Evolutionary conservation across 1,284 basidiomycete species (phyloP), one percentile per base, ranked within the genome.

Genomic region (Lentinula novae-zelandiae): DNA sequence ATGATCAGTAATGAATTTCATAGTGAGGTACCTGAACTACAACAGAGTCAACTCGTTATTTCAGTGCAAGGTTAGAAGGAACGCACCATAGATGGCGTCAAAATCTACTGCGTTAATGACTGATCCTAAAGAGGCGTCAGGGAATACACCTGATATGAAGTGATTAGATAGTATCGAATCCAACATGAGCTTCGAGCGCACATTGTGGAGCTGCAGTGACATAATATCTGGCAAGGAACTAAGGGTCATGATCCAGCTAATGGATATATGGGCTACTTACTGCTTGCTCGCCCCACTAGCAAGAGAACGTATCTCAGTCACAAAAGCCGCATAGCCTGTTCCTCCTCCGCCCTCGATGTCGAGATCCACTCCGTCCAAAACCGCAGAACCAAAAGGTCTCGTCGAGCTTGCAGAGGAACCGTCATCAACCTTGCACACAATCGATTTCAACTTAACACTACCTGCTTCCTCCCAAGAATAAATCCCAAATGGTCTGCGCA

Each of bases 361-460:
- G 44, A 88, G 76, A 68, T 88, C 85, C 56, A 89, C 78, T 15
- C 86, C 86, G 67, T 87, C 85, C 5, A 88, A 75, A 61, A 87
- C 77, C 7, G 85, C 86, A 65, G 67, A 75, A 36, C 85, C 86
- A 66, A 88, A 87, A 0, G 85, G 85, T 44, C 85, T 77, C 17
- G 81, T 85, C 22, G 79, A 76, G 15, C 54, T 81, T 84, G 31
- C 71, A 77, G 12, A 84, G 2, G 9, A 17, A 48, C n/a, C 12
- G 39, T 31, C 5, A 27, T 12, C 75, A 78, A 60, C 67, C 67
- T 10, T 75, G 78, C 62, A 78, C 76, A 1, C 75, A 76, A 22
- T 76, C 76, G 17, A 70, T 67, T 77, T 27, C 12, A n/a, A 10
- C 9, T 22, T 5, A 6, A 10, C 44, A 20, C 27, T 52, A 55